Conservation (phyloP, 2,329 filamentous ascomycete genomes). For the Beauveria rudraprayagi region DNA sequence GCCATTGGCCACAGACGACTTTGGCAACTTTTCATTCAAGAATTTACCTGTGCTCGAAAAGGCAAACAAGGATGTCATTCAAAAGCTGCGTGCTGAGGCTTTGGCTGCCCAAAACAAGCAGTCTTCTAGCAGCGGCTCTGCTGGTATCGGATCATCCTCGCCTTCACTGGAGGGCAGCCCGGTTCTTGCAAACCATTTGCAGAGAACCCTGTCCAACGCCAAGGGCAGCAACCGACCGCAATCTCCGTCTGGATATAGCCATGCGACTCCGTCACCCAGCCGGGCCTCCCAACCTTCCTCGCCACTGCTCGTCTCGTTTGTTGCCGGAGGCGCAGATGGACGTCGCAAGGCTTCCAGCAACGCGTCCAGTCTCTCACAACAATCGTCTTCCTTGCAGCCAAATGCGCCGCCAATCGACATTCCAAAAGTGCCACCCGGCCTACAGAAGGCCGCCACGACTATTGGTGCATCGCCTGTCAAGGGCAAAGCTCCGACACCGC, state of each 20-base stretch:
- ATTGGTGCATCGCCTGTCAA: conserved; percentile 50
- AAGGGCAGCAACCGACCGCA: conserved; percentile 67
- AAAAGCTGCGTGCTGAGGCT: conserved; percentile 88
- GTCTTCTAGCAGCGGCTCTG: conserved; percentile 31
- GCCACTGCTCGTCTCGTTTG: conserved; percentile 93
- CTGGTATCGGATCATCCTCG: conserved; percentile 48
- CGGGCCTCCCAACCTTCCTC: conserved; percentile 61
- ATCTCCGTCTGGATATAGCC: conserved; percentile 74
- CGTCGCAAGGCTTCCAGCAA: conserved; percentile 88
- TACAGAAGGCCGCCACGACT: conserved; percentile 53
- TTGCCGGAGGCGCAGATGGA: conserved; percentile 63
- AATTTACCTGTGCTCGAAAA: conserved; percentile 94
- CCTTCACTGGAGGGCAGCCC: conserved; percentile 79
- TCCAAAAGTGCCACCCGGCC: conserved; percentile 50
- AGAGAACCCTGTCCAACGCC: conserved; percentile 74
- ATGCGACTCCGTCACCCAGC: conserved; percentile 79
- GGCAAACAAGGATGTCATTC: conserved; percentile 97
- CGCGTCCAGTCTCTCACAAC: conserved; percentile 74
- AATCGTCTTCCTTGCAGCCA: conserved; percentile 63
- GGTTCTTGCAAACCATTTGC: conserved; percentile 68
- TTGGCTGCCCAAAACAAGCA: conserved; percentile 58
- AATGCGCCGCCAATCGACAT: conserved; percentile 64
- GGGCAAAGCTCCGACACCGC: conserved; percentile 43
- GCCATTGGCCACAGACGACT: conserved; percentile 81
- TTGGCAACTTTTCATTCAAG: conserved; percentile 94